Base-by-base conservation (phyloP, 768 basidiomycete genomes). In the Lactifluus piperatus region DNA sequence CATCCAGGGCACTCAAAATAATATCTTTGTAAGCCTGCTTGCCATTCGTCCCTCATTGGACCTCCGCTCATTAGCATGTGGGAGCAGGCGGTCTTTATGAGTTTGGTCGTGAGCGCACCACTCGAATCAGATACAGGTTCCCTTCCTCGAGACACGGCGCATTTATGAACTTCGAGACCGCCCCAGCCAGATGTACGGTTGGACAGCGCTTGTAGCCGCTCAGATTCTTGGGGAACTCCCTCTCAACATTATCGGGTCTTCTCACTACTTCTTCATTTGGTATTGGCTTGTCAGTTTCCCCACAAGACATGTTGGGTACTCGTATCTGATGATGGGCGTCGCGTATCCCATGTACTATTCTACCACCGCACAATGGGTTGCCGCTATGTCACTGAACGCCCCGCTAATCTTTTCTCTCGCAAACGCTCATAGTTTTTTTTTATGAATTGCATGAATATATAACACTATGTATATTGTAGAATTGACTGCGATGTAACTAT, bases 101-200 rank as follows among this genome's bases (percentile, higher is more conserved):
- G 67, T 24, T 66, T 67, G 13, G 66, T 75, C 60, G 53, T 72
- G 57, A 64, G 68, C 44, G 71, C 71, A 9, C 69, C 75, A 9
- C 67, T 76, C 73, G 1, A 72, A 77, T 51, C 76, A 77, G 66
- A 69, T 76, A 3, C 75, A 76, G 62, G 73, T 73, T n/a, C 69
- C 72, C 45, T 77, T 74, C 71, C 70, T 77, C 65, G 59, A 60
- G 3, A 69, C 73, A 47, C 72, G 76, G 39, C 63, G 66, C 30
- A 64, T 78, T 30, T 76, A 71, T 66, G 72, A 74, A 56, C 68
- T 74, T 26, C 76, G 76, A 57, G 76, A 77, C 67, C 68, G 71
- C 2, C 74, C 75, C n/a, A 72, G 71, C 56, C 63, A 74, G 74
- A n/a, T n/a, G n/a, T n/a, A n/a, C n/a, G n/a, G n/a, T n/a, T n/a